Conservation (phyloP, 768 basidiomycete species). For the Steccherinum ochraceum region DNA sequence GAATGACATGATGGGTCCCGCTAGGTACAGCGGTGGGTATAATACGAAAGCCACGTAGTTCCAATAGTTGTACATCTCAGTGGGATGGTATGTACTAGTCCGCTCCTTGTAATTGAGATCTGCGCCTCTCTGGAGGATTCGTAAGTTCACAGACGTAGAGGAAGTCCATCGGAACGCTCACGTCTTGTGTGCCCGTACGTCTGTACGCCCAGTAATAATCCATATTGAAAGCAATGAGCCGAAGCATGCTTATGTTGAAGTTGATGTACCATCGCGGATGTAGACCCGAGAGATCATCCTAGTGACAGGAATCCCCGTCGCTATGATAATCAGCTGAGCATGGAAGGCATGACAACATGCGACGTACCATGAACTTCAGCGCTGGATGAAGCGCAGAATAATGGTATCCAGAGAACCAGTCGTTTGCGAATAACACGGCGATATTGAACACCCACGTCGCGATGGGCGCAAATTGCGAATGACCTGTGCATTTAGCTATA, state of each 20-base stretch:
- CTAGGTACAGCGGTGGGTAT: slow-evolving; percentile 92
- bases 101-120: slow-evolving; percentile 54
- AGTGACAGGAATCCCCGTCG: too few species aligned
- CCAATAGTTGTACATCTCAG: slow-evolving; percentile 53
- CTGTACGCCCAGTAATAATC: slow-evolving; percentile 84
- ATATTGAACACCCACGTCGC: slow-evolving; percentile 78
- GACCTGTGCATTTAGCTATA: slow-evolving; percentile 43
- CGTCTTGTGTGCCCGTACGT: slow-evolving; percentile 33
- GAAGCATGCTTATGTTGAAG: slow-evolving; percentile 96
- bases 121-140: slow-evolving; percentile 19
- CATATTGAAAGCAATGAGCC: slow-evolving; percentile 88
- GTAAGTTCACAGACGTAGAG: not conserved
- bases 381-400: slow-evolving; percentile 51
- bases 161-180: slow-evolving; percentile 20
- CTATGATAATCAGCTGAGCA: too few species aligned
- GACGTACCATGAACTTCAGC: slow-evolving; percentile 56
- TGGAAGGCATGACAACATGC: not conserved
- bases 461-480: slow-evolving; percentile 40
- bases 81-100: slow-evolving; percentile 45
- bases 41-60: slow-evolving; percentile 83
- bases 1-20: slow-evolving; percentile 93
- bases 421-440: slow-evolving; percentile 69
- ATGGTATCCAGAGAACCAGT: slow-evolving; percentile 66
- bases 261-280: slow-evolving; percentile 90
- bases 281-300: slow-evolving; percentile 68